Conservation (phyloP, 2,329 filamentous ascomycete species). For the Aspergillus spinulosporus region DNA sequence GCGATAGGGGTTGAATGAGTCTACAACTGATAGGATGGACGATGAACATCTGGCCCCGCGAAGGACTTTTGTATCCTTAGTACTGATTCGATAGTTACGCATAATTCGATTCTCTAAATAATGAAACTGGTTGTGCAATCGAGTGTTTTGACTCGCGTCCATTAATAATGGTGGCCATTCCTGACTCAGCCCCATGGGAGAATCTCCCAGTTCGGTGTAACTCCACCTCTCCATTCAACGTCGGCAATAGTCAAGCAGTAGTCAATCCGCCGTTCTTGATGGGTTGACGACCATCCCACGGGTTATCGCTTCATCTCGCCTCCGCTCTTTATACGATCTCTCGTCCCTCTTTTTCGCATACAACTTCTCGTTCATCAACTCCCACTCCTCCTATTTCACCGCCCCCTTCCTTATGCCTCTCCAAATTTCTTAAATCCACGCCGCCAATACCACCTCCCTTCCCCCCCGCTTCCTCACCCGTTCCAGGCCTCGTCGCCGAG, state of each 20-base stretch:
- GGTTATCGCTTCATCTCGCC: conserved; percentile 14
- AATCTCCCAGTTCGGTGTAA: conserved; percentile 10
- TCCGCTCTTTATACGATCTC: conserved; percentile 20
- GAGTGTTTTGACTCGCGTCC: background rate
- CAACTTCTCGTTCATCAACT: conserved; percentile 1
- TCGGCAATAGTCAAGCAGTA: conserved; percentile 4
- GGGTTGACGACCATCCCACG: conserved; percentile 12
- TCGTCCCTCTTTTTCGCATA: conserved; percentile 13
- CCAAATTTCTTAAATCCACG: conserved; percentile 27
- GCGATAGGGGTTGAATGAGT: background rate
- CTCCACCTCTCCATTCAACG: conserved; percentile 12
- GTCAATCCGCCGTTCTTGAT: conserved; percentile 13
- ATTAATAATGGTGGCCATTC: conserved; percentile 14
- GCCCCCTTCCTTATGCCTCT: conserved; percentile 22
- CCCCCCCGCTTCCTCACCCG: conserved; percentile 21
- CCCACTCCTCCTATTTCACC: conserved; percentile 9
- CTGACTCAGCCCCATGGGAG: conserved; percentile 16
- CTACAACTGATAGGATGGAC: conserved; percentile 11
- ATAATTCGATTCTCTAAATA: conserved; percentile 7
- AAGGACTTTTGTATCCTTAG: conserved; percentile 12
- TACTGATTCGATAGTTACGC: conserved; percentile 9
- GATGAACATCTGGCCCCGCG: conserved; percentile 10
- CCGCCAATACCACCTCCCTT: conserved; percentile 16
- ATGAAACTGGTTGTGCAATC: background rate
- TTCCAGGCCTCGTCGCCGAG: conserved; percentile 10